Evolutionary conservation across 2,329 filamentous ascomycete genomes (phyloP).

Genomic region (Paecilomyces fulvus): DNA sequence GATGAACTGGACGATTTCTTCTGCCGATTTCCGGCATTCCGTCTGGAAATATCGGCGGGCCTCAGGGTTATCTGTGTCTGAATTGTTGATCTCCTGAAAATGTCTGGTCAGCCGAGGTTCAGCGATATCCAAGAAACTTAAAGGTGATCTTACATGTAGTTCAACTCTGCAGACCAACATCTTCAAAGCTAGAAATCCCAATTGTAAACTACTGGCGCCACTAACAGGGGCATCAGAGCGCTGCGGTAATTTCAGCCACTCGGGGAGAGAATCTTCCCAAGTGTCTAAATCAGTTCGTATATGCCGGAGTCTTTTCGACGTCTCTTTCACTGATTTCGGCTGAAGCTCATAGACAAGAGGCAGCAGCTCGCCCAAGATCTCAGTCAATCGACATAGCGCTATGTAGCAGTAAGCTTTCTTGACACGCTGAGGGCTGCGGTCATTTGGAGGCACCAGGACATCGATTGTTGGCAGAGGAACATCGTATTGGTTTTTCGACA

Average conservation of each 20-base stretch:
- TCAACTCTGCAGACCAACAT: constrained; percentile 41
- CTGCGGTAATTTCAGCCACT: constrained; percentile 32
- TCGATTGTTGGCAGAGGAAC: constrained; percentile 45
- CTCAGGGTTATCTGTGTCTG: constrained; percentile 37
- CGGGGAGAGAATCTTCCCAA: constrained; percentile 38
- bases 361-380: constrained; percentile 38
- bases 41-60: constrained; percentile 42
- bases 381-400: constrained; percentile 43
- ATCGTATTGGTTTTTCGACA: constrained; percentile 47
- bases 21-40: constrained; percentile 35
- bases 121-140: not conserved
- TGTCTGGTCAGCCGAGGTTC: not conserved
- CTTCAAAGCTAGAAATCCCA: constrained; percentile 37
- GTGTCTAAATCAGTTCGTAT: constrained; percentile 38
- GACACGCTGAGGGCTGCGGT: constrained; percentile 33
- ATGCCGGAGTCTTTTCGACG: constrained; percentile 36
- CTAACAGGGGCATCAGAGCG: constrained; percentile 25
- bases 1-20: constrained; percentile 43
- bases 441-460: constrained; percentile 27
- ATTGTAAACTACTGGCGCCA: constrained; percentile 37
- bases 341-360: constrained; percentile 40
- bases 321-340: constrained; percentile 34
- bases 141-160: constrained; percentile 33
- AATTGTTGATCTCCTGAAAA: constrained; percentile 33
- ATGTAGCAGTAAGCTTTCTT: constrained; percentile 44